Evolutionary conservation across 768 basidiomycete genomes (phyloP).

Genomic region (Boletus reticuloceps): DNA sequence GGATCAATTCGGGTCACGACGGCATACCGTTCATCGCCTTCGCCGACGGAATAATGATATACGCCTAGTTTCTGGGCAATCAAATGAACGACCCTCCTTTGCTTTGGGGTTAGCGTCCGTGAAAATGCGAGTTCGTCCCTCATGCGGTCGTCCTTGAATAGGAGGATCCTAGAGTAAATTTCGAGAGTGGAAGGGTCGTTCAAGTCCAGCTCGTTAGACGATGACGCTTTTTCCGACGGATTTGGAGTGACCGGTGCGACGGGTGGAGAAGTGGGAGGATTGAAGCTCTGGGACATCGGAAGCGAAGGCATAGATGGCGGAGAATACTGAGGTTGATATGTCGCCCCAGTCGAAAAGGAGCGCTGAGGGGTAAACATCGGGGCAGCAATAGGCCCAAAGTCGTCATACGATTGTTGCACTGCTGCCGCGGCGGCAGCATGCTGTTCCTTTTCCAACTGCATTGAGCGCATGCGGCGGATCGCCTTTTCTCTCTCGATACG

Average conservation of each 20-base stretch:
- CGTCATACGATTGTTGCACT: constrained; percentile 59
- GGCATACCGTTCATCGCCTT: constrained; percentile 89
- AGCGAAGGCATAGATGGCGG: constrained; percentile 48
- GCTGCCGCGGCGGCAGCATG: constrained; percentile 20
- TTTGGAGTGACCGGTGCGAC: constrained; percentile 59
- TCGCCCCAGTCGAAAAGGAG: constrained; percentile 62
- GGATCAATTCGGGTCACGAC: constrained; percentile 92
- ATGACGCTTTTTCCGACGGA: constrained; percentile 58
- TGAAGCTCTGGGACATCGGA: constrained; percentile 41
- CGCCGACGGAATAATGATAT: constrained; percentile 90
- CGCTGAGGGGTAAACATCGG: constrained; percentile 68
- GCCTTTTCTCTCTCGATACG: constrained; percentile 99
- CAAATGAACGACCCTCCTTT: constrained; percentile 90
- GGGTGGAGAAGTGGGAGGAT: constrained; percentile 48
- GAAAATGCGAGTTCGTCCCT: constrained; percentile 97
- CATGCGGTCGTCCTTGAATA: constrained; percentile 98
- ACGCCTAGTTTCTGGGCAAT: constrained; percentile 96
- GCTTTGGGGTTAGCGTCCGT: constrained; percentile 77
- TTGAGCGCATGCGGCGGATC: constrained; percentile 94
- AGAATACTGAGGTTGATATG: constrained; percentile 67
- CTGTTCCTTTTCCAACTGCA: constrained; percentile 90
- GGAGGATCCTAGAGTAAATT: constrained; percentile 92
- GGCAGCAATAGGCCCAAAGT: constrained; percentile 59
- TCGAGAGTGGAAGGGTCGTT: constrained; percentile 96
- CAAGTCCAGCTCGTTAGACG: constrained; percentile 79